These are phyloP conservation scores for Oryza longistaminata DNA, from an alignment of 176 grass and related monocot species.

Conservation along the genomic window DNA sequence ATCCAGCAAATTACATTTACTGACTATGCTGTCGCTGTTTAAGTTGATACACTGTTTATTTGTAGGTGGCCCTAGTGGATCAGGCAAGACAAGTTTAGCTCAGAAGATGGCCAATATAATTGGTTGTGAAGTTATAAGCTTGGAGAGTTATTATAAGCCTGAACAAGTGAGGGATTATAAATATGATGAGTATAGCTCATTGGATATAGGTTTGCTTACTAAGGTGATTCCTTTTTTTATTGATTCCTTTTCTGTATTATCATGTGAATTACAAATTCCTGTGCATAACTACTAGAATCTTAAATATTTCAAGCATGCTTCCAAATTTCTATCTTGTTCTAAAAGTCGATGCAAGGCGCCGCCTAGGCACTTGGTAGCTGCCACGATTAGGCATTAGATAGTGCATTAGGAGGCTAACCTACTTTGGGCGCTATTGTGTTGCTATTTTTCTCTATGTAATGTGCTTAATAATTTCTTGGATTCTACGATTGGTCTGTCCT, in stretches of 20 bases:
- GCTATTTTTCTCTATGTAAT: neutral
- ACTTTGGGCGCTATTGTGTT: neutral
- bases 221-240: constrained; percentile 55
- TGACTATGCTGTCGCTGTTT: constrained; percentile 20
- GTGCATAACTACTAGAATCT: neutral
- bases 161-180: constrained; percentile 97
- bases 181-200: constrained; percentile 92
- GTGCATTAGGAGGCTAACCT: neutral
- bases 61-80: constrained; percentile 95
- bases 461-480: neutral
- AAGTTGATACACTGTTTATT: constrained; percentile 33
- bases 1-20: neutral
- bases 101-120: constrained; percentile 99
- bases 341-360: neutral
- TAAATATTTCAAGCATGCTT: constrained; percentile 12
- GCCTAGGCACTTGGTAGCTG: no score
- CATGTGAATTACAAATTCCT: neutral
- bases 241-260: neutral
- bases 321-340: constrained; percentile 14
- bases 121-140: constrained; percentile 98
- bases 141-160: constrained; percentile 98
- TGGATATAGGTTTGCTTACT: constrained; percentile 87
- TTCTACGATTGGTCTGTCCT: neutral
- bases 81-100: constrained; percentile 94
- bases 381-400: neutral